Conservation (phyloP, 257 asterid species). For the Solanum okadae region DNA sequence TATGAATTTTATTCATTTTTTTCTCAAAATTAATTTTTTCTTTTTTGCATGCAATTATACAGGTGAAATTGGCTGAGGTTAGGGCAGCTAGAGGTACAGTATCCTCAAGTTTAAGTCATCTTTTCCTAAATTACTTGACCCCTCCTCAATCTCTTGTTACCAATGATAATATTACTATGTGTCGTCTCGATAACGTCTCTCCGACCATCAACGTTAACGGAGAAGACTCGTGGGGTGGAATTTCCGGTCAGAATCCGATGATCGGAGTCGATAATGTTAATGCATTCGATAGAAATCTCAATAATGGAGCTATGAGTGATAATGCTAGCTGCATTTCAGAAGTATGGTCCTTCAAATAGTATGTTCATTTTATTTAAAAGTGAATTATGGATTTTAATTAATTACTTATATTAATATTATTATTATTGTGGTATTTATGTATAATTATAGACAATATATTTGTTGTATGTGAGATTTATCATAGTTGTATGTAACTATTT, state of each 20-base stretch:
- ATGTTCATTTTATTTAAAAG: constrained; percentile 18
- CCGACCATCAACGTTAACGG: constrained; percentile 24
- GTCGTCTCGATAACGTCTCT: constrained; percentile 25
- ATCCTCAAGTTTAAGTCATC: constrained; percentile 67
- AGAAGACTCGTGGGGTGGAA: constrained; percentile 21
- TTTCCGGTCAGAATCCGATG: constrained; percentile 13
- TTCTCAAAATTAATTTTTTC: not conserved
- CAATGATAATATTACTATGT: constrained; percentile 3
- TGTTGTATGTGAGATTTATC: not conserved
- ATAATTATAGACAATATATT: not conserved
- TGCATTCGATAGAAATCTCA: constrained; percentile 19
- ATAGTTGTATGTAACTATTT: not conserved
- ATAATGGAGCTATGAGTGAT: constrained; percentile 27
- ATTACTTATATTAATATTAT: not conserved
- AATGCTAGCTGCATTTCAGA: constrained; percentile 29
- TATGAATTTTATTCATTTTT: not conserved
- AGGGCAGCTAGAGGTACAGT: constrained; percentile 72
- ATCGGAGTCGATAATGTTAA: constrained; percentile 14
- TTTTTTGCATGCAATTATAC: not conserved
- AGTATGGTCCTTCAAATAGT: constrained; percentile 54
- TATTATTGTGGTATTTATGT: not conserved
- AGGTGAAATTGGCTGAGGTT: constrained; percentile 93
- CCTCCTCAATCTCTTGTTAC: constrained; percentile 32
- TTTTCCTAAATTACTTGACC: constrained; percentile 58
- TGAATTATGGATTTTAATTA: not conserved